Percentiles rank a stretch among this genome's conserved stretches.
phyloP scores from a whole-genome alignment of 805 yeast species.

The Zygotorulaspora danielsina region DNA sequence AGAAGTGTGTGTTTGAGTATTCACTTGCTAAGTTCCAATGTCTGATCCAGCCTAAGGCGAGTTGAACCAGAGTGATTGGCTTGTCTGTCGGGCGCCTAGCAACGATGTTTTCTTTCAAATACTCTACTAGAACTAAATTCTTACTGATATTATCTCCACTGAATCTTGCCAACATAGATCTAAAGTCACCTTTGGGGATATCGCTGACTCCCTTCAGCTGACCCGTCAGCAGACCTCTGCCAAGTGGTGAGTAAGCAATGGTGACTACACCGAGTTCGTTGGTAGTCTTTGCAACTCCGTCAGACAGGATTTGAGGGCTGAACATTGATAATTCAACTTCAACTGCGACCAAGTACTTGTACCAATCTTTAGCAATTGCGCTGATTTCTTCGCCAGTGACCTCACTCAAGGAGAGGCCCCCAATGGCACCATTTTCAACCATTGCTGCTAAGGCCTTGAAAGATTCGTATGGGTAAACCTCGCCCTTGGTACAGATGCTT shows the following conservation, averaged over 20 bases:
- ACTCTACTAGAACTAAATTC: conserved; percentile 48
- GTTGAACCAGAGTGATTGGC: conserved; percentile 55
- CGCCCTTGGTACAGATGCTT: conserved; percentile 21
- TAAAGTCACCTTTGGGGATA: conserved; percentile 53
- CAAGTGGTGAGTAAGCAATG: conserved; percentile 79
- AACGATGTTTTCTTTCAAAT: conserved; percentile 42
- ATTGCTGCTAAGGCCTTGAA: conserved; percentile 52
- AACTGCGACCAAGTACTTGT: conserved; percentile 55
- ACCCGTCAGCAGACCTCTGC: conserved; percentile 76
- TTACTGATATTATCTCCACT: conserved; percentile 49
- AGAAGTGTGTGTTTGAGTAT: conserved; percentile 44
- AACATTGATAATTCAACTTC: conserved; percentile 78
- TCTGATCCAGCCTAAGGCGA: conserved; percentile 64
- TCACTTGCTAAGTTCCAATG: conserved; percentile 38
- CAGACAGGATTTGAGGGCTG: conserved; percentile 53
- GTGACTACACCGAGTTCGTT: conserved; percentile 58
- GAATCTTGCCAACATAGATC: conserved; percentile 53
- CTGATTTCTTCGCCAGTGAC: conserved; percentile 57
- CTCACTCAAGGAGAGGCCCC: conserved; percentile 73
- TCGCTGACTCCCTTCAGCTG: conserved; percentile 42
- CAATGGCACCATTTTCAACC: conserved; percentile 60
- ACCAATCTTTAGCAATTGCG: conserved; percentile 50
- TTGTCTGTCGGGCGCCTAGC: conserved; percentile 49
- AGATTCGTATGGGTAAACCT: conserved; percentile 46
- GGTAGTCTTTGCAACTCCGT: conserved; percentile 61